Evolutionary conservation across 208 protist genomes (phyloP), one percentile per base, ranked within the genome.

Genomic region (Leishmania major): DNA sequence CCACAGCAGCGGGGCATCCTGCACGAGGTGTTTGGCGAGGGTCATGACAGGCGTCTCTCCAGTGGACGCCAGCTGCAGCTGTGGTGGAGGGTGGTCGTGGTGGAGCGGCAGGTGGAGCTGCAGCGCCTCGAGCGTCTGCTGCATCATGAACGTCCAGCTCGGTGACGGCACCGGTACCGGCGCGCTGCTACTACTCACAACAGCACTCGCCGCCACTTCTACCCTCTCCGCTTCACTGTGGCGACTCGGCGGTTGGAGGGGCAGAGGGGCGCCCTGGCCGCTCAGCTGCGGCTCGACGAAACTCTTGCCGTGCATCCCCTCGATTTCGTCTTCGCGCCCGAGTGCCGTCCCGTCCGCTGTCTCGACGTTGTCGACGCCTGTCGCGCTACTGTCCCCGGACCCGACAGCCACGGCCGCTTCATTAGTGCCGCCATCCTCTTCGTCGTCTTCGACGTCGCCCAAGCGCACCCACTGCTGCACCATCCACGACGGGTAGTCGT

Each of bases 1-100:
- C 83, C 83, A 86, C 64, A 83, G 67, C 75, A 86, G 75, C 31
- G 83, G 83, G 11, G 83, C 83, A 37, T 86, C 83, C 28, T 83
- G 66, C 47, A 86, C 64, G 10, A 86, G 66, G 37, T 86, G 72
- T 2, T 31, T 19, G 55, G 78, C 83, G 64, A 86, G 77, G 57
- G 55, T 17, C 6, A 55, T 62, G 43, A 82, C 64, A 31, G 77
- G 35, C 17, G 35, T 10, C 62, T 69, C 37, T 31, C 8, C 31
- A 15, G 73, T 60, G n/a, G 70, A 74, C 17, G 40, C 70, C 70
- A 37, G 70, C 3, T 22, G 40, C 28, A 13, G 70, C 70, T 74
- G 70, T 13, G 70, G 70, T 31, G 70, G 40, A 31, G 25, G 8
- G 45, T 22, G 3, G 19, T 47, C 35, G 47, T 72, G 60, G 15